Percentiles rank a stretch among this genome's conserved stretches.
Conservation (phyloP, 805 yeast species). For the Blastobotrys americana region DNA sequence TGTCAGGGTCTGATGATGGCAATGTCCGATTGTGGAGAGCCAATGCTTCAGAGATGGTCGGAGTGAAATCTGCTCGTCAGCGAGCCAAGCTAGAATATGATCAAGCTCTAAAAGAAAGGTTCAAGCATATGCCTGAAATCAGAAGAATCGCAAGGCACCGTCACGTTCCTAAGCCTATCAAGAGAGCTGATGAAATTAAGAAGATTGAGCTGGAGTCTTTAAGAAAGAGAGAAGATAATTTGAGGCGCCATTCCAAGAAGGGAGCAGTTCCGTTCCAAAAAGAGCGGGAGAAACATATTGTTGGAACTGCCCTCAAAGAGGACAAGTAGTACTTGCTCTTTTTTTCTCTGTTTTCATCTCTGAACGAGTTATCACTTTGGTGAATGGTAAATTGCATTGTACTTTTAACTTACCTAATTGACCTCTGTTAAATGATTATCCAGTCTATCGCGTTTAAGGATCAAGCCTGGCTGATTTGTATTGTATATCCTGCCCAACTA, state of each 20-base stretch:
- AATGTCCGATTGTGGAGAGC: slow-evolving; percentile 92
- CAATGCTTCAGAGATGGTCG: slow-evolving; percentile 74
- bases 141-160: slow-evolving; percentile 84
- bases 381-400: too few species aligned
- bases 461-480: too few species aligned
- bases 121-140: slow-evolving; percentile 94
- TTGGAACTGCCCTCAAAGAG: slow-evolving; percentile 55
- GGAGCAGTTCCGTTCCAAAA: slow-evolving; percentile 35
- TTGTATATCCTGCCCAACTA: too few species aligned
- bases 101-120: slow-evolving; percentile 83
- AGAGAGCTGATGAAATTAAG: slow-evolving; percentile 86
- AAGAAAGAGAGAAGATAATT: slow-evolving; percentile 76
- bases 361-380: too few species aligned
- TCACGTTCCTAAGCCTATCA: slow-evolving; percentile 79
- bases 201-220: slow-evolving; percentile 61
- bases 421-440: too few species aligned
- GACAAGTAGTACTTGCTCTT: too few species aligned
- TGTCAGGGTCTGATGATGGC: slow-evolving; percentile 94
- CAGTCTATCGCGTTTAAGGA: too few species aligned
- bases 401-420: too few species aligned
- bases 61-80: slow-evolving; percentile 71
- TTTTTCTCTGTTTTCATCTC: too few species aligned
- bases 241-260: slow-evolving; percentile 64
- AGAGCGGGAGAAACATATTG: slow-evolving; percentile 84
- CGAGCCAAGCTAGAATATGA: slow-evolving; percentile 84